Conservation (phyloP, 2,329 filamentous ascomycete species). For the Leptographium wingfieldii region DNA sequence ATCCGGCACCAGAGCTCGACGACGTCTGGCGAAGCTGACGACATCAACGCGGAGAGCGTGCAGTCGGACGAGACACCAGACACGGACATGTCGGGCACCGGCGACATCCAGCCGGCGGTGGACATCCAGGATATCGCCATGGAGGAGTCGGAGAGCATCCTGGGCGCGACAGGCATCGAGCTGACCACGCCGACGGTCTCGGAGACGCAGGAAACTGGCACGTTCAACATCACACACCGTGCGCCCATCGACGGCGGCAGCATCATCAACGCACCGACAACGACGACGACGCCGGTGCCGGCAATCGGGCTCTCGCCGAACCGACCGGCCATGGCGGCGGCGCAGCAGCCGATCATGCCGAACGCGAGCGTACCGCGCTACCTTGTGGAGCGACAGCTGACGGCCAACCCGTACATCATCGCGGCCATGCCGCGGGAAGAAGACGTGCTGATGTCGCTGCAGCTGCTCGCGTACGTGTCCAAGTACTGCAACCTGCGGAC, state of each 20-base stretch:
- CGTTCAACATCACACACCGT: constrained; percentile 88
- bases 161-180: constrained; percentile 62
- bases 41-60: constrained; percentile 72
- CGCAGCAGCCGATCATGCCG: constrained; percentile 62
- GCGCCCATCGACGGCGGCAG: constrained; percentile 76
- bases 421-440: constrained; percentile 93
- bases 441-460: constrained; percentile 94
- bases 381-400: constrained; percentile 59
- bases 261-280: constrained; percentile 51
- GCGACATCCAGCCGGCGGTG: constrained; percentile 69
- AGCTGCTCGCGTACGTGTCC: constrained; percentile 91
- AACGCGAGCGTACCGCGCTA: constrained; percentile 66
- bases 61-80: constrained; percentile 66
- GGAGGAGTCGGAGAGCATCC: constrained; percentile 67
- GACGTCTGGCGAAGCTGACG: constrained; percentile 60
- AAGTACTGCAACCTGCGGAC: constrained; percentile 95
- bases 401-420: constrained; percentile 60
- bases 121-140: constrained; percentile 73
- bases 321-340: constrained; percentile 55
- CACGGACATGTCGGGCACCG: constrained; percentile 66
- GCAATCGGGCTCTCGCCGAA: constrained; percentile 59
- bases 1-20: constrained; percentile 82
- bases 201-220: constrained; percentile 74
- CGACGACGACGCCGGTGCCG: constrained; percentile 38
- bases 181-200: constrained; percentile 68